Evolutionary conservation across 176 grass and related monocot species (phyloP), one percentile per base, ranked within the genome.

Genomic region (Oryza coarctata): DNA sequence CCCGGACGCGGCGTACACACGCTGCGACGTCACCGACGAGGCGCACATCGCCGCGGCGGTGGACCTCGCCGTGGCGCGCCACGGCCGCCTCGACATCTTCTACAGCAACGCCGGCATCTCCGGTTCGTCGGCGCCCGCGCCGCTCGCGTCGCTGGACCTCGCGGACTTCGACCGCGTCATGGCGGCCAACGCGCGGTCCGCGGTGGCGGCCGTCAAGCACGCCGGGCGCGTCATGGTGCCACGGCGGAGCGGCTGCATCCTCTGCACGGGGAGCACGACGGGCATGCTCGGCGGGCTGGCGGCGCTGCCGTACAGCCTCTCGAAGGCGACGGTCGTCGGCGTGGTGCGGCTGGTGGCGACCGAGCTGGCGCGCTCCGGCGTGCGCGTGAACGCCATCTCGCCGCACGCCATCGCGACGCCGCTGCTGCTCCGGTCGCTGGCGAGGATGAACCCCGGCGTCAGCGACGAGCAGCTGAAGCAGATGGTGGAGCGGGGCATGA

Each of bases 221-320:
- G 95, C 92, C 10, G 83, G 90, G 25, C 95, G 86, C 22, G 90
- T 98, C 47, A 98, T 94, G 95, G 85, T 88, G 39, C 88, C 95
- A 0, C 84, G 58, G 0, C 65, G 71, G 40, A 5, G 67, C 80
- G 92, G 95, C 1, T 92, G 90, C 88, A 71, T 98, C 26, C 75
- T 98, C 31, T 98, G 88, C 84, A 93, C 92, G 29, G 88, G 86
- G 25, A 91, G 88, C 75, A 73, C 81, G 43, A 40, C 84, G 45
- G 92, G 92, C 13, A 57, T 85, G 36, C 47, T 63, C 66, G 88
- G 88, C 83, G 66, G 78, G 13, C 7, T 73, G 6, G 65, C 88
- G 3, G 78, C 78, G 73, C 73, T 82, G 2, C 83, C 78, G 6
- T 89, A 89, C 65, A 86, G 78, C 77, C 25, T 89, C 27, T 86